A percentile compares a stretch with the other conserved stretches of the same genome.
Evolutionary conservation across 352 stramenopile genomes (phyloP).

Genomic region (Pythium folliculosum): DNA sequence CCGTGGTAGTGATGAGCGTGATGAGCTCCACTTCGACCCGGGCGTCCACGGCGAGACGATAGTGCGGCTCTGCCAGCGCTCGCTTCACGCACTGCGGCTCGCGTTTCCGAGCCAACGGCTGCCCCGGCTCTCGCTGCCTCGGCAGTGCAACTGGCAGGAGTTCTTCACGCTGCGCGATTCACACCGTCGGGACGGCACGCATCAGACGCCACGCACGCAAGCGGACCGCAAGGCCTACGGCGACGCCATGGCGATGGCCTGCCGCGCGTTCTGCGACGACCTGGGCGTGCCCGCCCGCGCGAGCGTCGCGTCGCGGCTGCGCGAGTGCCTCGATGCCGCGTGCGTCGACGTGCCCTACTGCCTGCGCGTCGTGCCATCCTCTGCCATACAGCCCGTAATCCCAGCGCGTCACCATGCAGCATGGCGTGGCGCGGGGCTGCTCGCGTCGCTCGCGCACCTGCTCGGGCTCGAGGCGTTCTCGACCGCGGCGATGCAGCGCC

Average conservation of each 20-base stretch:
- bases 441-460: not conserved
- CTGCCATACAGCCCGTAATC: constrained; percentile 19
- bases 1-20: too few relatives aligned
- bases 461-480: constrained; percentile 14
- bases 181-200: not conserved
- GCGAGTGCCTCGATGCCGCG: constrained; percentile 43
- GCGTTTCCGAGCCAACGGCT: constrained; percentile 43
- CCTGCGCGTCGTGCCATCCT: constrained; percentile 28
- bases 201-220: not conserved
- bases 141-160: constrained; percentile 55
- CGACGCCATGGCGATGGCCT: constrained; percentile 47
- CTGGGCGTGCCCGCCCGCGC: constrained; percentile 45
- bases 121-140: constrained; percentile 37
- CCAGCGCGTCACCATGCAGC: not conserved
- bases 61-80: constrained; percentile 52
- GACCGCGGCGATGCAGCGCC: constrained; percentile 23
- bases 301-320: constrained; percentile 46
- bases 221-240: constrained; percentile 21
- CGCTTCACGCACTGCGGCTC: constrained; percentile 47
- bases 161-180: constrained; percentile 34
- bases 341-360: constrained; percentile 72
- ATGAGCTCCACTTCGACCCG: constrained; percentile 54
- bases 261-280: constrained; percentile 67
- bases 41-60: constrained; percentile 57
- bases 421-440: not conserved